These are phyloP conservation scores for Trichoderma citrinoviride DNA, from an alignment of 2,329 filamentous ascomycete species.

Conservation along the genomic window DNA sequence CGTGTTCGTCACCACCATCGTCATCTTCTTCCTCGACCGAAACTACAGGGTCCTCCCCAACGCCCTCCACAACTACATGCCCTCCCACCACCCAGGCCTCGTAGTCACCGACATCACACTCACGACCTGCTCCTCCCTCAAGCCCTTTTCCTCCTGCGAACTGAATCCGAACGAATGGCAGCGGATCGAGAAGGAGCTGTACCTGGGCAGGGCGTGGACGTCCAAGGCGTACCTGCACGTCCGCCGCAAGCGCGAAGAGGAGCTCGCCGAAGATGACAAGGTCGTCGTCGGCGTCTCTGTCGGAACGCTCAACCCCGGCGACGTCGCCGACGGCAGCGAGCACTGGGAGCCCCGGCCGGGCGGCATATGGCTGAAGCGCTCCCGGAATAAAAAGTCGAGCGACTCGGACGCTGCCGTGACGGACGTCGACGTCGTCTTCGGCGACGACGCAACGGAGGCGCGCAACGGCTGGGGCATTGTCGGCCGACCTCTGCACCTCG, in stretches of 20 bases:
- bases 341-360: slow-evolving; percentile 75
- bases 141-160: slow-evolving; percentile 71
- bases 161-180: slow-evolving; percentile 73
- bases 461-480: slow-evolving; percentile 80
- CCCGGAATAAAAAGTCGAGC: slow-evolving; percentile 67
- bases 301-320: slow-evolving; percentile 65
- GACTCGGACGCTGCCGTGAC: slow-evolving; percentile 75
- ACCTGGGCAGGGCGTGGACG: slow-evolving; percentile 70
- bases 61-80: slow-evolving; percentile 82
- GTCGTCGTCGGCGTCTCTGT: slow-evolving; percentile 78
- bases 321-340: slow-evolving; percentile 48
- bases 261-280: slow-evolving; percentile 69
- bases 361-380: slow-evolving; percentile 80
- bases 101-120: slow-evolving; percentile 85
- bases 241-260: slow-evolving; percentile 80
- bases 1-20: slow-evolving; percentile 62
- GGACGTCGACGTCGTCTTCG: slow-evolving; percentile 81
- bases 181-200: slow-evolving; percentile 85
- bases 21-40: slow-evolving; percentile 81
- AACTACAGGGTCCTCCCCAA: slow-evolving; percentile 84
- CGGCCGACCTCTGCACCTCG: slow-evolving; percentile 70
- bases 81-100: slow-evolving; percentile 77
- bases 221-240: slow-evolving; percentile 78
- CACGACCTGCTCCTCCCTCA: slow-evolving; percentile 70
- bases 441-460: slow-evolving; percentile 86